Base-by-base conservation (phyloP, 2,329 filamentous ascomycete species). In the Ceratocystis colombiana region DNA sequence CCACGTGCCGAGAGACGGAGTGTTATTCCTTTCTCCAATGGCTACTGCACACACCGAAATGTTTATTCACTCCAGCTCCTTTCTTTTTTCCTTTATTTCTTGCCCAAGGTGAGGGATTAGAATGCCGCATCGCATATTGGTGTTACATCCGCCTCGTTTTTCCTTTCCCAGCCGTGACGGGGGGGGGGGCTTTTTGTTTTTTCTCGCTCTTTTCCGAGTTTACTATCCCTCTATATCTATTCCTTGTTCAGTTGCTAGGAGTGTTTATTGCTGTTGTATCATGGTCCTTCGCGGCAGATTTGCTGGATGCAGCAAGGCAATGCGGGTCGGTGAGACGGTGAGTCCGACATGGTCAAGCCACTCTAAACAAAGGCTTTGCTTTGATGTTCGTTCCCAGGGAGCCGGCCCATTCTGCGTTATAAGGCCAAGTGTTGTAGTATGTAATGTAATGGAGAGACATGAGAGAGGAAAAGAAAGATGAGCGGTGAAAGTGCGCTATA, bases 141-240 rank as follows among this genome's bases (percentile, higher is more conserved):
- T n/a, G 53, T 57, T 57, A 57, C 53, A 57, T 57, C 53, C 53
- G 53, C 53, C 53, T 57, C 53, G 28, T 57, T 57, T 57, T 57
- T 57, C 53, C n/a, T 30, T 57, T 5, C 15, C 53, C 20, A n/a
- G 20, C 22, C 53, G 20, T 33, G 22, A 15, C 37, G 3, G 37
- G 3, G 37, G 37, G 37, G 37, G 8, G 10, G 33, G 22, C 15
- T 7, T 30, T 57, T 50, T 17, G n/a, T n/a, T 17, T 30, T 15
- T 57, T 33, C 10, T 57, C 6, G 15, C 15, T 57, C 22, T 30
- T 30, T 30, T 17, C 22, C 17, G 3, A 30, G 17, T 8, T 7
- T 57, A 2, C n/a, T 30, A 12, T 57, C 17, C 22, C 53, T 50
- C 37, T 41, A 41, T 41, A 1, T 41, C 3, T 41, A 15, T 41